Base-by-base conservation (phyloP, 2,329 filamentous ascomycete species). In the Paraconiothyrium brasiliense region DNA sequence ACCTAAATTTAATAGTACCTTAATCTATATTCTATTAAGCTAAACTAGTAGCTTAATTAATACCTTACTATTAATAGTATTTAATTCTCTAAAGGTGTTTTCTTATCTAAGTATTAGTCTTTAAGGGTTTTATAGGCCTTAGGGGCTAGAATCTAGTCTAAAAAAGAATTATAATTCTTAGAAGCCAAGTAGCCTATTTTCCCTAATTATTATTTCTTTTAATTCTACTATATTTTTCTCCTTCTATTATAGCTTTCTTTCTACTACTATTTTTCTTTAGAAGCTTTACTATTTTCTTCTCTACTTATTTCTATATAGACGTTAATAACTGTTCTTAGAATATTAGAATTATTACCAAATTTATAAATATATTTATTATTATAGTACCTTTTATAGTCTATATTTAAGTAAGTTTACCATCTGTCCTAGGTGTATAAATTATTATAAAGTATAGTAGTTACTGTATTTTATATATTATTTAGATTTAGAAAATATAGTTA, bases 371-470 rank as follows among this genome's bases (percentile, higher is more conserved):
- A 16, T 27, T 37, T 54, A 13, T 6, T 22, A 27, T 43, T 1
- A 1, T 16, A 22, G 32, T 54, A 4, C 14, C 30, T 20, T 43
- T 11, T 22, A 37, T 54, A 41, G 5, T 41, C 24, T 46, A 52
- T 10, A 24, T 20, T 9, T 59, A 44, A 30, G 22, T 35, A 34
- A 20, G 16, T 24, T 22, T 47, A 47, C 44, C 22, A 35, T 32
- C 27, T 50, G 43, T 37, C 32, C 49, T 44, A 52, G 46, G 20
- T 54, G 48, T 22, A 35, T 44, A 54, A 48, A 54, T 30, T 34
- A 59, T 30, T 30, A 30, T 30, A 30, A 6, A 30, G 27, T 30
- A 6, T 30, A 30, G 3, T 30, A 30, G 27, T 30, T 30, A 30
- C 27, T 6, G 6, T 6, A 6, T 30, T 30, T 52, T 52, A 32